Evolutionary conservation across 176 grass and related monocot genomes (phyloP), one percentile per base, ranked within the genome.

Genomic region (Olyra latifolia): DNA sequence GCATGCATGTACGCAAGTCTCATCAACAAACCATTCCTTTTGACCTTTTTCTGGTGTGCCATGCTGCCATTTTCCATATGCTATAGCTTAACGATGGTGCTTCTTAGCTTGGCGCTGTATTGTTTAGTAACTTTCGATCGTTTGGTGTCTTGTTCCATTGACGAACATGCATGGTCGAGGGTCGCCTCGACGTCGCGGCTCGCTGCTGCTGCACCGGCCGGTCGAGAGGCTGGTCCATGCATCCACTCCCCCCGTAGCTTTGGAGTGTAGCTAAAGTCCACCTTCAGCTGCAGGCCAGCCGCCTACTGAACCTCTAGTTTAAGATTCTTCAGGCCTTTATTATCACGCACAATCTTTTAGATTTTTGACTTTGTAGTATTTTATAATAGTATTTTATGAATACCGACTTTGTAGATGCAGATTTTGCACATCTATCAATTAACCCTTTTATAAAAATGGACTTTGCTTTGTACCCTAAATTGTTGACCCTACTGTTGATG

Each of bases 191-290:
- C 74, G 80, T 80, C 79, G 46, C 69, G 11, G 25, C 61, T 67
- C 7, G 66, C 28, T 39, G 78, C 75, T 43, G 42, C 69, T 59
- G 29, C 16, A 52, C 47, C n/a, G 17, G 16, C 44, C 44, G 32
- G 32, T 35, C 32, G 62, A 57, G 62, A 52, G 15, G 65, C 10
- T 40, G 64, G 42, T 5, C 47, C 64, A 56, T 32, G 30, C 79
- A 74, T 32, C 56, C 81, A 24, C 30, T 45, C 40, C 17, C 54
- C 40, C 17, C 54, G 58, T 70, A 81, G 54, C 74, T 88, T 89
- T 82, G 73, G 86, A 94, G 86, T 93, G 78, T 41, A 75, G 85
- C 66, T 48, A 76, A 93, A 93, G 88, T 88, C 91, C 84, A 82
- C 79, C 63, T 45, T 52, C 20, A 20, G 77, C n/a, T n/a, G n/a